Evolutionary conservation across 495 filamentous ascomycete genomes (phyloP), one percentile per base, ranked within the genome.

Genomic region (Staphylotrichum longicolle): DNA sequence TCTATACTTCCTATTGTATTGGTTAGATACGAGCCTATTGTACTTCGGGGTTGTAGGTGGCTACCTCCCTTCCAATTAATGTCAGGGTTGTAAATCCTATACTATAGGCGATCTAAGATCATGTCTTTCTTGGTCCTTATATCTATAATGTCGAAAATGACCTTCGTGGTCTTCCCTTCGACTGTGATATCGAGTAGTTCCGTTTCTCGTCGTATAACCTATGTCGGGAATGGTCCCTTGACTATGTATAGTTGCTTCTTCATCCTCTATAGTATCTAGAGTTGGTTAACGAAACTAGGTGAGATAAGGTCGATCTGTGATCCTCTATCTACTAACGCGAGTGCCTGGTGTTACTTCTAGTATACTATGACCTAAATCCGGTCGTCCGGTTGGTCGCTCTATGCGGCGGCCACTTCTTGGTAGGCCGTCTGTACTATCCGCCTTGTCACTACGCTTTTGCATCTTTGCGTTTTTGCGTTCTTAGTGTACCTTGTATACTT

Each of bases 21-120:
- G n/a, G n/a, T n/a, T n/a, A n/a, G n/a, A n/a, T n/a, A n/a, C n/a
- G n/a, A n/a, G n/a, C n/a, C n/a, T n/a, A n/a, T n/a, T n/a, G n/a
- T n/a, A n/a, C n/a, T n/a, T n/a, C n/a, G n/a, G n/a, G 33, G 33
- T 15, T 32, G 49, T 6, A 51, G 33, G 49, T 35, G 49, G 49
- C 49, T 14, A 54, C 37, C 51, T 41, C 35, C 51, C 51, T 54
- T 54, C 37, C 51, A 54, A 41, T 6, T 41, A 15, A 54, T 54
- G 51, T 54, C 37, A 1, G 37, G 51, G 51, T 54, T 15, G n/a
- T 54, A 41, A 10, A 41, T 11, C 35, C 12, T 11, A 15, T 54
- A 27, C 37, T 20, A 54, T 54, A 20, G 51, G 14, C 35, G 34
- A 8, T 35, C 34, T 4, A 40, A 20, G 27, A 54, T 54, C n/a